phyloP scores from a whole-genome alignment of 345 rosid genomes.

The Salix dunnii region DNA sequence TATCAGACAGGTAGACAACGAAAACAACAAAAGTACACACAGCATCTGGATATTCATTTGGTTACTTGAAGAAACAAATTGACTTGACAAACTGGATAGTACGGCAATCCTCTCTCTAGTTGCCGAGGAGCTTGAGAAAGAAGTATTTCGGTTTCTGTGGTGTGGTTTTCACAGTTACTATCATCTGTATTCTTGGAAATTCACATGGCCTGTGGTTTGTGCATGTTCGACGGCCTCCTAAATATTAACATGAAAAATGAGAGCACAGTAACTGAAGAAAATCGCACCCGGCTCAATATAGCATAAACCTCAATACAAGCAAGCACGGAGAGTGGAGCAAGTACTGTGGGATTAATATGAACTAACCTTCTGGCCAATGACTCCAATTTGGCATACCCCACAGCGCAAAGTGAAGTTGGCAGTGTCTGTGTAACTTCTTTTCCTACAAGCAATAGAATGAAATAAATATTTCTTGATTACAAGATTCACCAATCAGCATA shows the following conservation, averaged over 20 bases:
- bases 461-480: background rate
- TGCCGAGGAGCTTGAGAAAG: background rate
- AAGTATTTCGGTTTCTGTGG: background rate
- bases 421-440: constrained; percentile 76
- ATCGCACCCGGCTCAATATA: background rate
- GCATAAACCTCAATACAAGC: background rate
- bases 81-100: background rate
- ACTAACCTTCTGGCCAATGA: constrained; percentile 79
- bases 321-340: background rate
- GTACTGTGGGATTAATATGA: background rate
- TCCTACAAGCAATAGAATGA: constrained; percentile 39
- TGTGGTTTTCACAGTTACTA: too few relatives aligned
- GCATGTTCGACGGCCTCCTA: constrained; percentile 97
- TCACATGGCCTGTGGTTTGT: constrained; percentile 88
- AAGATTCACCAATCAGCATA: background rate
- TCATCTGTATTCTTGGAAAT: constrained; percentile 64
- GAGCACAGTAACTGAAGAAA: background rate
- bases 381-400: constrained; percentile 91
- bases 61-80: background rate
- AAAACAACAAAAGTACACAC: background rate
- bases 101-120: background rate
- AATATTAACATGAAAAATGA: background rate
- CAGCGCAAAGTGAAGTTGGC: constrained; percentile 85
- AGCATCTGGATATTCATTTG: background rate
- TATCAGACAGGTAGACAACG: background rate